Percentiles rank a stretch among this genome's conserved stretches.
phyloP scores from a whole-genome alignment of 768 basidiomycete species.

The Cyathus striatus region DNA sequence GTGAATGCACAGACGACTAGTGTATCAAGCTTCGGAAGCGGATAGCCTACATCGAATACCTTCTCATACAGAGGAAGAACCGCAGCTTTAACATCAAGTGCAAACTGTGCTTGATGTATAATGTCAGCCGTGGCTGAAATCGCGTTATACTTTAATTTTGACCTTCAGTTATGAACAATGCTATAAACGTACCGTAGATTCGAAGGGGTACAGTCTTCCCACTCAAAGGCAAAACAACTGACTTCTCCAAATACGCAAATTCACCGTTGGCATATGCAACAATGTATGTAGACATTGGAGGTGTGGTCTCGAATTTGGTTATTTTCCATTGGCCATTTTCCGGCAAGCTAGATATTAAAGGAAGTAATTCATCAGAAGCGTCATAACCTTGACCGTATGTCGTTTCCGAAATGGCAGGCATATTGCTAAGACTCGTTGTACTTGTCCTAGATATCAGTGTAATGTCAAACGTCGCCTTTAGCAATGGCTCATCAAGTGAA shows the following conservation, averaged over 20 bases:
- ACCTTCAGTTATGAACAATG: not conserved
- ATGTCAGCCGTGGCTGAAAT: constrained; percentile 68
- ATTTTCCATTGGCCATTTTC: constrained; percentile 66
- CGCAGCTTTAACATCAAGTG: constrained; percentile 78
- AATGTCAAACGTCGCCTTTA: constrained; percentile 80
- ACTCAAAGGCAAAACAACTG: constrained; percentile 74
- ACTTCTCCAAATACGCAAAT: constrained; percentile 69
- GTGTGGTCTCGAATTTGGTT: constrained; percentile 76
- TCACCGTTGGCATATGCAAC: constrained; percentile 83
- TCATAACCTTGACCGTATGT: constrained; percentile 28
- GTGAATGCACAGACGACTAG: constrained; percentile 53
- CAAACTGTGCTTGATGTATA: constrained; percentile 81
- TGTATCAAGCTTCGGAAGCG: constrained; percentile 92
- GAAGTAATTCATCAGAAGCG: constrained; percentile 22
- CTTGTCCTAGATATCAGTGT: constrained; percentile 75
- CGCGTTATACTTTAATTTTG: not conserved
- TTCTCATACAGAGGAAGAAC: constrained; percentile 89
- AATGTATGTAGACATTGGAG: constrained; percentile 85
- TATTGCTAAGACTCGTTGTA: constrained; percentile 82
- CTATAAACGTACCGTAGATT: constrained; percentile 71
- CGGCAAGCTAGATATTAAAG: constrained; percentile 36
- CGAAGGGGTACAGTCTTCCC: constrained; percentile 79
- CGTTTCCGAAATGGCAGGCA: constrained; percentile 68
- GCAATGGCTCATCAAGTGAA: constrained; percentile 89
- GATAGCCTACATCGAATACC: constrained; percentile 88